These are phyloP conservation scores for Candida buenavistaensis DNA, from an alignment of 1,139 yeast species.

Conservation along the genomic window DNA sequence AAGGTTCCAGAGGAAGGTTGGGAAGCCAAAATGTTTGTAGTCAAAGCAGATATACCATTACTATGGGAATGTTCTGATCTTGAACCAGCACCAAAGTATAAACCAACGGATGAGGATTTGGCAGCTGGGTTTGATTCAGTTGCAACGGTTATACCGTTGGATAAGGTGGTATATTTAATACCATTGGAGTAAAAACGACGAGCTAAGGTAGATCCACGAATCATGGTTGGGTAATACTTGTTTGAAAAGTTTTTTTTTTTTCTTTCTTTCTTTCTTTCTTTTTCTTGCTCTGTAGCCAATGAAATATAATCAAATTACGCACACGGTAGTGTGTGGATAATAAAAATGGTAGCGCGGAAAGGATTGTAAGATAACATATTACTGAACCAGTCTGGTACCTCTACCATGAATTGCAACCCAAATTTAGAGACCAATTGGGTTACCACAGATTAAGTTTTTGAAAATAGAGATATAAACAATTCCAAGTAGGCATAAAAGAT, in stretches of 20 bases:
- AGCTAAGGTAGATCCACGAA: conserved; percentile 43
- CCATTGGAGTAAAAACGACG: conserved; percentile 62
- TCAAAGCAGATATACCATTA: conserved; percentile 74
- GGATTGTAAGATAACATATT: too few relatives aligned
- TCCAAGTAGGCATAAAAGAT: too few relatives aligned
- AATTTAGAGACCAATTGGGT: too few relatives aligned
- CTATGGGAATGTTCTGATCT: conserved; percentile 76
- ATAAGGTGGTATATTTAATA: conserved; percentile 67
- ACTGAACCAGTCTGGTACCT: too few relatives aligned
- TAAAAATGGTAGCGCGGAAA: too few relatives aligned
- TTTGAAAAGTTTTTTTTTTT: too few relatives aligned
- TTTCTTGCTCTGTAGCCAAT: conserved; percentile 1
- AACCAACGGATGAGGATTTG: conserved; percentile 61
- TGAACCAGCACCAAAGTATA: conserved; percentile 74
- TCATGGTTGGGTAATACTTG: too few relatives aligned
- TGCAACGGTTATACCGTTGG: conserved; percentile 74
- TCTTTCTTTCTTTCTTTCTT: background rate
- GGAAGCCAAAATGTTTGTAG: conserved; percentile 49
- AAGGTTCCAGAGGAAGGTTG: conserved; percentile 46
- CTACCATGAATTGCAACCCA: too few relatives aligned
- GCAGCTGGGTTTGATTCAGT: conserved; percentile 62
- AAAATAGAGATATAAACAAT: too few relatives aligned
- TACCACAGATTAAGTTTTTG: too few relatives aligned
- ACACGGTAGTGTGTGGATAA: too few relatives aligned
- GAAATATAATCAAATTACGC: conserved; percentile 3